Percentiles rank a stretch among this genome's conserved stretches.
Conservation (phyloP, 2,329 filamentous ascomycete species). For the Fusarium annulatum region DNA sequence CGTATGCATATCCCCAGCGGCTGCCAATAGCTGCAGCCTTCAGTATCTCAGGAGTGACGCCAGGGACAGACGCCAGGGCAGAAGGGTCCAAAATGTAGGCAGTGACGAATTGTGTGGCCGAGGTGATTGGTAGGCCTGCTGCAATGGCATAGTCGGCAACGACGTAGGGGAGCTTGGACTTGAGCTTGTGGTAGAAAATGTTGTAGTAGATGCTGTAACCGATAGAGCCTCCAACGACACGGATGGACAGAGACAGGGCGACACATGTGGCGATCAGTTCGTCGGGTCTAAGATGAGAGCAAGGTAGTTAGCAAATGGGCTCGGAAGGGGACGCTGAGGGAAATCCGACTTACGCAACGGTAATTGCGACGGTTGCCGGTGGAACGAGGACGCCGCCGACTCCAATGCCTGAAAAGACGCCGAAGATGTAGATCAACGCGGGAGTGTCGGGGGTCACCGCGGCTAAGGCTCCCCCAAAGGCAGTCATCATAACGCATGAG, state of each 20-base stretch:
- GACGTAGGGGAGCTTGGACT: neutral
- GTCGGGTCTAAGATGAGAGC: neutral
- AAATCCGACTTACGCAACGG: neutral
- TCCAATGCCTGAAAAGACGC: neutral
- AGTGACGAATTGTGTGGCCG: neutral
- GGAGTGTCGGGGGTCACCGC: neutral
- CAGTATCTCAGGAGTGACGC: neutral
- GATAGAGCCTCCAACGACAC: neutral
- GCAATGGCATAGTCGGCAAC: neutral
- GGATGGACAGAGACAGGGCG: neutral
- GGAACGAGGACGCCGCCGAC: neutral
- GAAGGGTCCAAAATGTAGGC: neutral
- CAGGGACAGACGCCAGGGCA: neutral
- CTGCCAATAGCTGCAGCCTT: neutral
- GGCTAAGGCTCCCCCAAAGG: neutral
- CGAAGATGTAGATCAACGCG: neutral
- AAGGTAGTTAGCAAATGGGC: neutral
- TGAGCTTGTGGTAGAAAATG: neutral
- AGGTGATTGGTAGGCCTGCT: neutral
- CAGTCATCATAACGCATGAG: neutral
- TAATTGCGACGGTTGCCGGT: neutral
- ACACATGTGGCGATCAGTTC: neutral
- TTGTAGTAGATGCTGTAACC: neutral
- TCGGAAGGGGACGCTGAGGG: rapidly evolving
- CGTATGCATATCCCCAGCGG: neutral